A percentile compares a stretch with the other conserved stretches of the same genome.
Conservation (phyloP, 176 grass and related monocot species). For the Poa pratensis region DNA sequence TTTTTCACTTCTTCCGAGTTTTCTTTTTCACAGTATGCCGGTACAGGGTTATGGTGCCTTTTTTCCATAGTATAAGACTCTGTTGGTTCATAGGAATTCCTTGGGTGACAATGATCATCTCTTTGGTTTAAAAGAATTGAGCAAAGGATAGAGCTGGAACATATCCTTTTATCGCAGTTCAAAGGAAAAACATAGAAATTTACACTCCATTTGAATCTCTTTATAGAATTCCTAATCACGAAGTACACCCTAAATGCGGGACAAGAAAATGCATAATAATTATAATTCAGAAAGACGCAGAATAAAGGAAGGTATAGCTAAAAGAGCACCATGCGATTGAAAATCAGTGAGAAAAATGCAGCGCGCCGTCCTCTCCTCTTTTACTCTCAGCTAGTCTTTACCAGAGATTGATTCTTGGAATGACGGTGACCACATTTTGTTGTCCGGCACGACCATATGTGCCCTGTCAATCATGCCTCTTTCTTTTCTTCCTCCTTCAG, state of each 20-base stretch:
- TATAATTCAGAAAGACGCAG: neutral
- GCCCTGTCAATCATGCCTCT: neutral
- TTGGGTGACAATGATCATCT: too few species aligned
- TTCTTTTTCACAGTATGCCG: neutral
- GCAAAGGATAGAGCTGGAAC: too few species aligned
- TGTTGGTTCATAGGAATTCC: too few species aligned
- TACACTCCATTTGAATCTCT: too few species aligned
- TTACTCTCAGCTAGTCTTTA: neutral
- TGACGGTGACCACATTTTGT: constrained; percentile 22
- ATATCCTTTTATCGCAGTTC: too few species aligned
- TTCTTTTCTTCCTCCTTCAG: neutral
- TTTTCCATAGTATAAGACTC: neutral
- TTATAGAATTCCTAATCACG: too few species aligned
- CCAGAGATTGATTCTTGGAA: constrained; percentile 11
- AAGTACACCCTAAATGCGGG: neutral
- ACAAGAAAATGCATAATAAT: neutral
- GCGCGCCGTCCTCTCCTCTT: neutral
- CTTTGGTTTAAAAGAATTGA: too few species aligned
- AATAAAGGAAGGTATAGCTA: neutral
- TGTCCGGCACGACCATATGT: neutral
- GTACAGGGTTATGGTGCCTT: neutral
- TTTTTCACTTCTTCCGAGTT: neutral
- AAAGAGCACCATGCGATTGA: neutral
- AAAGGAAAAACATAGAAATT: too few species aligned
- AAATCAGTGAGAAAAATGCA: neutral